Percentiles rank a stretch among this genome's conserved stretches.
Conservation (phyloP, 495 filamentous ascomycete species). For the Cairneyella variabilis region DNA sequence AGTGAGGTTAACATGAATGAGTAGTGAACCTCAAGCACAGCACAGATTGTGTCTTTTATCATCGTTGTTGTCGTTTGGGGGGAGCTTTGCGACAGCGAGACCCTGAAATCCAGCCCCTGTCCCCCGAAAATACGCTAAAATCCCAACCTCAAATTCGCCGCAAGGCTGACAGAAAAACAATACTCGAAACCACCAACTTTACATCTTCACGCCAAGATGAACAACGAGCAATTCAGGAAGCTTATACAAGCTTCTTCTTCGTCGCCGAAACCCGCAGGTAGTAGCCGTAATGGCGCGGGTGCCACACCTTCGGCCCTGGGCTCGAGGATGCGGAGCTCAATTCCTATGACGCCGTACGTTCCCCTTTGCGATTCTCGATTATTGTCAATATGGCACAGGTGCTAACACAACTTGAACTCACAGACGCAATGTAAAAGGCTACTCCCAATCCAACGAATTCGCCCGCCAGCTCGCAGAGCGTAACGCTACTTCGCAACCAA, state of each 20-base stretch:
- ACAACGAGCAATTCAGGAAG: constrained; percentile 92
- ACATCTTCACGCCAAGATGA: constrained; percentile 54
- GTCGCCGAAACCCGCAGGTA: constrained; percentile 33
- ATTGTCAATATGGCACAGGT: no score
- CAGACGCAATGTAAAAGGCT: constrained; percentile 63
- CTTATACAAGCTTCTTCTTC: constrained; percentile 57
- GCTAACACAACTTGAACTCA: neutral
- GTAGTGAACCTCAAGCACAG: no score
- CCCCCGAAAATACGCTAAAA: neutral
- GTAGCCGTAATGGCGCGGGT: constrained; percentile 25
- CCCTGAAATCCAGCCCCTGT: neutral
- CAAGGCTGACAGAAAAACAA: neutral
- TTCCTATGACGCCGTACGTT: constrained; percentile 81
- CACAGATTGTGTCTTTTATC: no score
- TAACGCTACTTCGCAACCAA: constrained; percentile 41
- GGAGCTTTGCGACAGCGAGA: no score
- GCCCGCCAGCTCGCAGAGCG: constrained; percentile 81
- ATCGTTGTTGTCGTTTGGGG: no score
- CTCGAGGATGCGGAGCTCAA: constrained; percentile 66
- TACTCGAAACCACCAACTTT: neutral
- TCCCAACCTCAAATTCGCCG: neutral
- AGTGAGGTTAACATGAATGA: no score
- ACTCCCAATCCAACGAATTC: constrained; percentile 60
- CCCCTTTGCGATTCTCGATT: constrained; percentile 6
- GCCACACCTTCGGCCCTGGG: constrained; percentile 45